phyloP scores from a whole-genome alignment of 2,329 filamentous ascomycete genomes.

The Botrytis pseudocinerea region DNA sequence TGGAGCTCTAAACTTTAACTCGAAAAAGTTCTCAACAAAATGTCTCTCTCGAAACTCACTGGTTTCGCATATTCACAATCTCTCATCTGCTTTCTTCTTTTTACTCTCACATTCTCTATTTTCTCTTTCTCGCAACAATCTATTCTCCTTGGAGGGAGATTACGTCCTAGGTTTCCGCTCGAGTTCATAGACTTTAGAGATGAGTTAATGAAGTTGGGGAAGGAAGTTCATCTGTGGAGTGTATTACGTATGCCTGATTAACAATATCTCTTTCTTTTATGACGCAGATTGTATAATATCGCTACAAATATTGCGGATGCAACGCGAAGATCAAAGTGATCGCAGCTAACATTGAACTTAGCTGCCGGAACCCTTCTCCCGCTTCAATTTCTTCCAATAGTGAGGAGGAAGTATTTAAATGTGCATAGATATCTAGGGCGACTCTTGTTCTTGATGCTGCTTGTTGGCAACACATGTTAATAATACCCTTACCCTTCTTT shows the following conservation, averaged over 20 bases:
- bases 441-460: not conserved
- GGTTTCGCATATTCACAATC: not conserved
- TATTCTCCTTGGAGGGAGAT: not conserved
- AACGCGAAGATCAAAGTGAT: not conserved
- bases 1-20: too few species aligned
- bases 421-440: conserved; percentile 7
- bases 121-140: conserved; percentile 8
- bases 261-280: not conserved
- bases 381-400: conserved; percentile 14
- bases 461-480: conserved; percentile 11
- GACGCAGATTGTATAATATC: not conserved
- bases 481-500: not conserved
- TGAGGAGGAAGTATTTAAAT: not conserved
- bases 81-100: not conserved
- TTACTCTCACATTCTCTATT: conserved; percentile 6
- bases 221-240: conserved; percentile 15
- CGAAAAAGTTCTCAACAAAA: not conserved
- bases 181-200: conserved; percentile 1
- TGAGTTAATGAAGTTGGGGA: conserved; percentile 1
- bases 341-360: not conserved
- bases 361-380: conserved; percentile 19
- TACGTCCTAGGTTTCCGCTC: not conserved
- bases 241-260: conserved; percentile 13
- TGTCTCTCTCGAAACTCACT: conserved; percentile 6
- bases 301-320: not conserved